Base-by-base conservation (phyloP, 208 protist species). In the Phytomonas francai region DNA sequence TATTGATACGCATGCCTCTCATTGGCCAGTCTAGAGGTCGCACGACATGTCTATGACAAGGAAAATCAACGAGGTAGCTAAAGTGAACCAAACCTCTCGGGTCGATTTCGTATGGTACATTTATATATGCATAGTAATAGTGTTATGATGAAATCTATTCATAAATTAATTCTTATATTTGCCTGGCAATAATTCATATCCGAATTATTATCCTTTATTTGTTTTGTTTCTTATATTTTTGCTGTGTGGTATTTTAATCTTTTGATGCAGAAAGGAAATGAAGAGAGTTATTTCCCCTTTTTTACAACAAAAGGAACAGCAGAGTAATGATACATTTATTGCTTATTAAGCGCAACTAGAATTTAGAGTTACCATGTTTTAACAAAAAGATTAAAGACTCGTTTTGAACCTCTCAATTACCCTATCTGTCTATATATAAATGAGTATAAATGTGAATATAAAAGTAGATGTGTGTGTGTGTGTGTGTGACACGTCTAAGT, bases 1-100 rank as follows among this genome's bases (percentile, higher is more conserved):
- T 49, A 68, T 96, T 12, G 74, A 71, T 12, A 96, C 88, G 6
- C 28, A 42, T 0, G 80, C 76, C 7, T 78, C 65, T 36, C 39
- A 36, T 16, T 58, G 30, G 19, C 4, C 32, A 61, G 11, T 16
- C 12, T 36, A 16, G 19, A 45, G 39, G 11, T 22, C 12, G 11
- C 2, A 11, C 19, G 12, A 45, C 30, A 22, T 22, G 8, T 33
- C 57, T 60, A 60, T 29, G n/a, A 19, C 11, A 33, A 29, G 3
- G 49, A 60, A 33, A 32, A 60, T 32, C 57, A 33, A 12, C 14
- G 30, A 12, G 8, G 8, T 8, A 22, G 14, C 8, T 22, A 33
- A 32, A 60, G 8, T 60, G 57, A 16, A 12, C 19, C 11, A 34
- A 29, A 11, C 28, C n/a, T 61, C 57, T 39, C 0, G 42, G 58